These are phyloP conservation scores for Adiantum capillusveneris DNA, from an alignment of 75 land plant genomes.

Conservation along the genomic window DNA sequence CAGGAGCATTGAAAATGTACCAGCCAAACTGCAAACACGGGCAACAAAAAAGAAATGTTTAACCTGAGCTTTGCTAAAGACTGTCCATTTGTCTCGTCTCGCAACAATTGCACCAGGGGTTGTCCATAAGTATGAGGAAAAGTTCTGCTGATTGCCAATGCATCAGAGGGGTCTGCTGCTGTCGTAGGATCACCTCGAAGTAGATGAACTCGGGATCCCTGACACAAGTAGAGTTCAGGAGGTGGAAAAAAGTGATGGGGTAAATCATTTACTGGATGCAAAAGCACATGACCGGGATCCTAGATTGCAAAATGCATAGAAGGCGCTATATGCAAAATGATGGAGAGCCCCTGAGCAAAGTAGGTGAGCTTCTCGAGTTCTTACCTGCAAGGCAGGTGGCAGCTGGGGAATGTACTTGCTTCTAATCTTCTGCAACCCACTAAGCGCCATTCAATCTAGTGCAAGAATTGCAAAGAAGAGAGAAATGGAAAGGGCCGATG, in stretches of 20 bases:
- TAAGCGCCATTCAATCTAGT: conserved; percentile 33
- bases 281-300: not conserved
- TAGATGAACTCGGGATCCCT: conserved; percentile 80
- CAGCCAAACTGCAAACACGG: too few relatives aligned
- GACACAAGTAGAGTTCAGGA: conserved; percentile 6
- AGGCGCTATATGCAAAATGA: too few relatives aligned
- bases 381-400: conserved; percentile 78
- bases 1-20: too few relatives aligned
- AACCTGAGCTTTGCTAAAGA: too few relatives aligned
- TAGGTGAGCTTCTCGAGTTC: too few relatives aligned
- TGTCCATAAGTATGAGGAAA: conserved; percentile 92
- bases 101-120: conserved; percentile 73
- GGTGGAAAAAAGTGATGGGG: too few relatives aligned
- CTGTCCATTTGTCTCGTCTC: conserved; percentile 40
- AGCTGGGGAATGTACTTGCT: conserved; percentile 55
- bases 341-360: too few relatives aligned
- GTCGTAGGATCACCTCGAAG: conserved; percentile 73
- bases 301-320: not conserved
- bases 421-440: conserved; percentile 58
- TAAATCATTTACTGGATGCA: too few relatives aligned
- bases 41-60: too few relatives aligned
- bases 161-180: conserved; percentile 60
- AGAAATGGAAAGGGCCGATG: too few relatives aligned
- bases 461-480: too few relatives aligned
- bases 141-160: conserved; percentile 44